phyloP scores from a whole-genome alignment of 768 basidiomycete genomes.

The Kwoniella newhampshirensis region DNA sequence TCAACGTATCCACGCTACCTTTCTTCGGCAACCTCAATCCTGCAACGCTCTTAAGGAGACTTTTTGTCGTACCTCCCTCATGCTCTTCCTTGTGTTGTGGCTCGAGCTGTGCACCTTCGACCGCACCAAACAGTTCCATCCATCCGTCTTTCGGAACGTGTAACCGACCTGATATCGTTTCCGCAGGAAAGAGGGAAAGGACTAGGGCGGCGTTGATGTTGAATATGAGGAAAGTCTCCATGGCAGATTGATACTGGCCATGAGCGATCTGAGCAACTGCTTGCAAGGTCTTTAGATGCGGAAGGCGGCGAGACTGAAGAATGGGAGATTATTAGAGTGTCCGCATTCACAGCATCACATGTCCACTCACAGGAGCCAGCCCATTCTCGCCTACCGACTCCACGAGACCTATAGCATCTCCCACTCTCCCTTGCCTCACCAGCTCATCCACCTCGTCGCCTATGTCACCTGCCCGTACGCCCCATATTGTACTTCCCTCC shows the following conservation, averaged over 20 bases:
- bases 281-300: constrained; percentile 67
- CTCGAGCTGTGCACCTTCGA: constrained; percentile 49
- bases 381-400: constrained; percentile 64
- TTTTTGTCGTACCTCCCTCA: constrained; percentile 42
- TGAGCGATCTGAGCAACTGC: constrained; percentile 74
- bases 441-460: constrained; percentile 81
- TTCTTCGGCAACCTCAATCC: constrained; percentile 29
- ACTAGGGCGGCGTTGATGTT: constrained; percentile 93
- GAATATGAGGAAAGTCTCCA: constrained; percentile 81
- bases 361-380: constrained; percentile 30
- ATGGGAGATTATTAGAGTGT: not conserved
- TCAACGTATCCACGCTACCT: constrained; percentile 50
- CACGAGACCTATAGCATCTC: constrained; percentile 75
- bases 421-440: constrained; percentile 65
- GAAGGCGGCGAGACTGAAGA: constrained; percentile 39
- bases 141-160: constrained; percentile 68
- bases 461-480: constrained; percentile 69
- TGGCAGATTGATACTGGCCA: constrained; percentile 70
- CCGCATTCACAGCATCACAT: not conserved
- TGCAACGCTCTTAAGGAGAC: constrained; percentile 30
- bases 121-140: constrained; percentile 81
- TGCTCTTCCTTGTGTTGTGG: constrained; percentile 41
- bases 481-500: constrained; percentile 80
- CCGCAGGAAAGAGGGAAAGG: constrained; percentile 75
- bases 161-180: constrained; percentile 74